Evolutionary conservation across 2,329 filamentous ascomycete species (phyloP).

Genomic region (Drechslera avenae): DNA sequence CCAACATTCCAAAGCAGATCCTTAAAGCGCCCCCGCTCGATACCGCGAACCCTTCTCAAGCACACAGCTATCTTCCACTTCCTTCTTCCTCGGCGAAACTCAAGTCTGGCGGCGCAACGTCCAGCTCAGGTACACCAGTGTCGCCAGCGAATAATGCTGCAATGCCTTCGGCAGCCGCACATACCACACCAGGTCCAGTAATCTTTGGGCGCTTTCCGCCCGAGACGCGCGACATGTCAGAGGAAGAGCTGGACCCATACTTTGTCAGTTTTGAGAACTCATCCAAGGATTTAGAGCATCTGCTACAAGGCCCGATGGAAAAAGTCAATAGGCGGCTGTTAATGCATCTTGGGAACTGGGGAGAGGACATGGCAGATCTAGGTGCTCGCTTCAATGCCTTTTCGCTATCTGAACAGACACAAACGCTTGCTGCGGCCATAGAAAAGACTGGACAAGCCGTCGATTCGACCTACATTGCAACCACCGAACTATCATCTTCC

Average conservation of each 20-base stretch:
- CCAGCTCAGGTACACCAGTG: conserved; percentile 58
- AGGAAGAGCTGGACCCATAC: conserved; percentile 93
- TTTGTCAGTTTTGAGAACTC: conserved; percentile 92
- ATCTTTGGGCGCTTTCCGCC: conserved; percentile 82
- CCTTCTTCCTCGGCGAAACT: conserved; percentile 86
- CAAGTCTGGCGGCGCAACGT: conserved; percentile 59
- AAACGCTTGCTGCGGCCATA: conserved; percentile 87
- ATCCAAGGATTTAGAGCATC: conserved; percentile 85
- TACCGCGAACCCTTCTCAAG: conserved; percentile 86
- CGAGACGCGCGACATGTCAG: conserved; percentile 73
- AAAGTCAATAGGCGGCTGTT: conserved; percentile 92
- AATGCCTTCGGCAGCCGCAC: conserved; percentile 59
- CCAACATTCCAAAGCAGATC: conserved; percentile 90
- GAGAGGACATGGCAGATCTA: conserved; percentile 87
- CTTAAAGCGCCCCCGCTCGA: conserved; percentile 95
- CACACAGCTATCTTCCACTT: conserved; percentile 85
- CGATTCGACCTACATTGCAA: conserved; percentile 94
- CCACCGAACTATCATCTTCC: conserved; percentile 83
- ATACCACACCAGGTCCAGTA: conserved; percentile 65
- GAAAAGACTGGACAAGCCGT: conserved; percentile 93
- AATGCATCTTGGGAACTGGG: conserved; percentile 80
- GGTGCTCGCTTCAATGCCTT: conserved; percentile 98
- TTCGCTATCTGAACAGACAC: conserved; percentile 88
- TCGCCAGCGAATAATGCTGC: conserved; percentile 59
- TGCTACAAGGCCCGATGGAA: conserved; percentile 92